Evolutionary conservation across 2,329 filamentous ascomycete genomes (phyloP).

Genomic region (Onygenales sp.): DNA sequence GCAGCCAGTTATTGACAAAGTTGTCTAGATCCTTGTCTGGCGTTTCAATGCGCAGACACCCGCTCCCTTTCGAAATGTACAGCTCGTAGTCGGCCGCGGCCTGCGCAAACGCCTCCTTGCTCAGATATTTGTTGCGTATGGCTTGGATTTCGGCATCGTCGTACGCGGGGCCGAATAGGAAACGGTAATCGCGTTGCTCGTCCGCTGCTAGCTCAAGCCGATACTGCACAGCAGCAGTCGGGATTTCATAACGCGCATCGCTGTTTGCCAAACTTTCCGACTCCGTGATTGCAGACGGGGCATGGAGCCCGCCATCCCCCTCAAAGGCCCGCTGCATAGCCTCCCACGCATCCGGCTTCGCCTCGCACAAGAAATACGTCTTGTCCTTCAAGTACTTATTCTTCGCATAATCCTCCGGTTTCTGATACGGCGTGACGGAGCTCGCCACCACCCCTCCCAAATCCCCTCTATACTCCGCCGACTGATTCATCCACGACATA

Average conservation of each 20-base stretch:
- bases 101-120: slow-evolving; percentile 39
- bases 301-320: slow-evolving; percentile 47
- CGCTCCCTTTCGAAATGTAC: slow-evolving; percentile 43
- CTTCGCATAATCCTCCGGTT: slow-evolving; percentile 48
- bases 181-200: slow-evolving; percentile 41
- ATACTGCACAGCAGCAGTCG: slow-evolving; percentile 46
- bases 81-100: slow-evolving; percentile 39
- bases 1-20: slow-evolving; percentile 51
- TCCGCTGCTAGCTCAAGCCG: slow-evolving; percentile 30
- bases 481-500: slow-evolving; percentile 56
- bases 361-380: slow-evolving; percentile 49
- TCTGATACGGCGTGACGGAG: slow-evolving; percentile 49
- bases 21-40: slow-evolving; percentile 48
- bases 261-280: slow-evolving; percentile 32
- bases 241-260: slow-evolving; percentile 48
- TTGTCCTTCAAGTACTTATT: slow-evolving; percentile 49
- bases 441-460: slow-evolving; percentile 43
- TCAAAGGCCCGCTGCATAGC: slow-evolving; percentile 44
- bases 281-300: slow-evolving; percentile 35
- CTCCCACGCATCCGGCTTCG: slow-evolving; percentile 43
- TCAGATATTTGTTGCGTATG: slow-evolving; percentile 42
- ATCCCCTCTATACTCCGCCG: slow-evolving; percentile 42
- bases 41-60: slow-evolving; percentile 44
- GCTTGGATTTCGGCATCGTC: slow-evolving; percentile 41
- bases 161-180: slow-evolving; percentile 46